Conservation (phyloP, 1,139 yeast species). For the Magnusiomyces tetraspermus region DNA sequence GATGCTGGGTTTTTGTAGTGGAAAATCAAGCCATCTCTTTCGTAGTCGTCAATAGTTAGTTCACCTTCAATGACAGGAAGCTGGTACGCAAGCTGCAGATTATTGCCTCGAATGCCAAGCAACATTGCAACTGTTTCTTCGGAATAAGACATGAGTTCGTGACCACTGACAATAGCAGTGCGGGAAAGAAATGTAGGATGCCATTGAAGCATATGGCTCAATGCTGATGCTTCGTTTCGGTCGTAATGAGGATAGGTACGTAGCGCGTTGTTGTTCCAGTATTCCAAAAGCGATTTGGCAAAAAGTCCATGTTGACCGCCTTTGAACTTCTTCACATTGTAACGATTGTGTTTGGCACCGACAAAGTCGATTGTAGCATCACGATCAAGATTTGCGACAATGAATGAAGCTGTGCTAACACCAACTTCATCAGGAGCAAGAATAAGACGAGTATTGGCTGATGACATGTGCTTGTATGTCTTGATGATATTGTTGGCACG, state of each 20-base stretch:
- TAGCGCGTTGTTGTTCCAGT: slow-evolving; percentile 64
- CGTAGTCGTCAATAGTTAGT: neutral
- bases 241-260: slow-evolving; percentile 57
- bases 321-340: slow-evolving; percentile 1
- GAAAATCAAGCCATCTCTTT: slow-evolving; percentile 4
- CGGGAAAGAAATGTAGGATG: slow-evolving; percentile 71
- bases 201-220: slow-evolving; percentile 86
- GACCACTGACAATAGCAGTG: slow-evolving; percentile 60
- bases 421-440: slow-evolving; percentile 57
- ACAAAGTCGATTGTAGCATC: slow-evolving; percentile 1
- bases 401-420: slow-evolving; percentile 58
- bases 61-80: neutral
- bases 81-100: neutral
- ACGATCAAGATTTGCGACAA: slow-evolving; percentile 51
- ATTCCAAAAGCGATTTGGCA: slow-evolving; percentile 60
- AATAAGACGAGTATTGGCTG: slow-evolving; percentile 47
- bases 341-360: neutral
- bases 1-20: neutral
- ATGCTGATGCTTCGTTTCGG: slow-evolving; percentile 46
- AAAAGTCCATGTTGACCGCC: slow-evolving; percentile 24
- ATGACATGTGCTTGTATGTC: slow-evolving; percentile 52
- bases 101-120: slow-evolving; percentile 1
- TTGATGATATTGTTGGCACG: slow-evolving; percentile 61
- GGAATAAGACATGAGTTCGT: slow-evolving; percentile 19
- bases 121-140: slow-evolving; percentile 3